phyloP scores from a whole-genome alignment of 208 protist genomes.

The Phytomonas sp. region DNA sequence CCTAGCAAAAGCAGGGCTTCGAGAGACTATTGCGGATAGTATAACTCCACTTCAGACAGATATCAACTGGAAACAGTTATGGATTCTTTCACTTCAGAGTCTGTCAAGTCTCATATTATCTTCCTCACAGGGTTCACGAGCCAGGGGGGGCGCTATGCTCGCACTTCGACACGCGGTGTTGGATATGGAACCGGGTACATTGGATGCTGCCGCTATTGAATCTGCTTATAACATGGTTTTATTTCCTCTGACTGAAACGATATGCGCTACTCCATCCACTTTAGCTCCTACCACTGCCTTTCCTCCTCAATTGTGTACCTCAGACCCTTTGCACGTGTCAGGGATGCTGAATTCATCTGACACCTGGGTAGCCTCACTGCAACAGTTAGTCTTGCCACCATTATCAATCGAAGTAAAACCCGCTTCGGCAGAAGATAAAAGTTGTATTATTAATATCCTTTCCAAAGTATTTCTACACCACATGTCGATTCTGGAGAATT shows the following conservation, averaged over 20 bases:
- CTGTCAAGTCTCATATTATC: not conserved
- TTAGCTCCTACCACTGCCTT: not conserved
- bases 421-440: constrained; percentile 45
- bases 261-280: constrained; percentile 25
- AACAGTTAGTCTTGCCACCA: not conserved
- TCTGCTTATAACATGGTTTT: constrained; percentile 66
- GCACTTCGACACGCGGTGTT: constrained; percentile 57
- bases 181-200: constrained; percentile 27
- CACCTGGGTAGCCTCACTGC: not conserved
- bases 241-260: constrained; percentile 62
- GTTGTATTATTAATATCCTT: constrained; percentile 55
- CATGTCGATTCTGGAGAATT: constrained; percentile 17
- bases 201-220: constrained; percentile 23
- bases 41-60: not conserved
- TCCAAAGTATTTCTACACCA: constrained; percentile 70
- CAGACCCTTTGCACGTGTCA: not conserved
- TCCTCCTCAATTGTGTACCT: not conserved
- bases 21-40: not conserved
- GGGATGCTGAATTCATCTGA: not conserved
- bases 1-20: not conserved
- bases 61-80: not conserved
- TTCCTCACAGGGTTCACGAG: not conserved
- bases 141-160: constrained; percentile 28
- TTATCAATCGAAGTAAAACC: not conserved
- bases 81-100: not conserved